These are phyloP conservation scores for Arabidopsis hybrid DNA, from an alignment of 441 rosid genomes.

Conservation along the genomic window DNA sequence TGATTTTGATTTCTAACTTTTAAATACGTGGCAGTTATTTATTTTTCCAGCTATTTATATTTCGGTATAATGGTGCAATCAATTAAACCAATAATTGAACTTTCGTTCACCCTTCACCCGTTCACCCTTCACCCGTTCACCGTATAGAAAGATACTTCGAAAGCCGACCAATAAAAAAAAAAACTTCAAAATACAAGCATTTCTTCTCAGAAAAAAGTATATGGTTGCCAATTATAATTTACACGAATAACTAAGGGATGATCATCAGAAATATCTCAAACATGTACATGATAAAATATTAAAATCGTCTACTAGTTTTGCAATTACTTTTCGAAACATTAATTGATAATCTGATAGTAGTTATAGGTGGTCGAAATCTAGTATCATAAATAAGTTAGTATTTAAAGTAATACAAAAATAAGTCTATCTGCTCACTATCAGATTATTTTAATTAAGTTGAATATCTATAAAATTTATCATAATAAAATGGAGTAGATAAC, in stretches of 20 bases:
- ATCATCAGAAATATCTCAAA: not conserved
- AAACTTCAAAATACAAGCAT: not conserved
- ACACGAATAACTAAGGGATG: not conserved
- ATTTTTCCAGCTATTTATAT: not conserved
- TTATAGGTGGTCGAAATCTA: too few relatives aligned
- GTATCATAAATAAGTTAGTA: too few relatives aligned
- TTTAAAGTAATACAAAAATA: too few relatives aligned
- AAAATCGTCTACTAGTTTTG: too few relatives aligned
- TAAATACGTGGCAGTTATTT: constrained; percentile 13
- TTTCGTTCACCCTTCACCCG: not conserved
- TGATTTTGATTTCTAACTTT: not conserved
- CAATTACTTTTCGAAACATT: not conserved
- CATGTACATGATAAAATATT: not conserved
- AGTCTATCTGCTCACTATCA: too few relatives aligned
- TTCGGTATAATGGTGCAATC: not conserved
- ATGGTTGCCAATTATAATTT: constrained; percentile 10
- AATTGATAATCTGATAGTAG: too few relatives aligned
- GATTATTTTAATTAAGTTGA: not conserved
- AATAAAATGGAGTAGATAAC: too few relatives aligned
- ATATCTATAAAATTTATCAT: not conserved
- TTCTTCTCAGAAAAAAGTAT: not conserved
- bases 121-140: too few relatives aligned
- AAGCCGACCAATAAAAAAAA: too few relatives aligned
- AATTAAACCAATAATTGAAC: constrained; percentile 27
- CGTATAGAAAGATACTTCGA: not conserved